Percentiles rank a stretch among this genome's conserved stretches.
Conservation (phyloP, 768 basidiomycete genomes). For the Lentinula guzmanii region DNA sequence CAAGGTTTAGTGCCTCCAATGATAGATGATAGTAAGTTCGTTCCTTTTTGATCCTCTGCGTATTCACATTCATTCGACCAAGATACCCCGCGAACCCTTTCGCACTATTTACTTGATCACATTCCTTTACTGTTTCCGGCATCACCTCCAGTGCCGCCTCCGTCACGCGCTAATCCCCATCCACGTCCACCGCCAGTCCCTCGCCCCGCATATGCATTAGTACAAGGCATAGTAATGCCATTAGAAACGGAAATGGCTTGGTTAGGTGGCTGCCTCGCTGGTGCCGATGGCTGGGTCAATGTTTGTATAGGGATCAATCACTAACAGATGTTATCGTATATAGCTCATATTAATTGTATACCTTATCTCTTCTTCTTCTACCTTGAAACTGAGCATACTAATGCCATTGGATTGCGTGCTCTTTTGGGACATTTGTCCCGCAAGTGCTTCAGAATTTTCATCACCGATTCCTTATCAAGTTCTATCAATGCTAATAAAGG, state of each 20-base stretch:
- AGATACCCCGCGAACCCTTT: conserved; percentile 73
- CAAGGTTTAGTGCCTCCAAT: conserved; percentile 86
- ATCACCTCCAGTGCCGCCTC: conserved; percentile 36
- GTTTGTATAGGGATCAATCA: conserved; percentile 66
- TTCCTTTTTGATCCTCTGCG: conserved; percentile 1
- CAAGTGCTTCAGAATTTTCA: too few relatives aligned
- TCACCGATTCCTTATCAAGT: too few relatives aligned
- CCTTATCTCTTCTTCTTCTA: neutral
- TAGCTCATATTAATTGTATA: neutral
- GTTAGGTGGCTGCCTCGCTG: conserved; percentile 88
- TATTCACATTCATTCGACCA: conserved; percentile 8
- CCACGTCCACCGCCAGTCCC: conserved; percentile 27
- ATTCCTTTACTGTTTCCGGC: conserved; percentile 77
- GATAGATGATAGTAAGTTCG: conserved; percentile 62
- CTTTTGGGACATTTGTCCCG: too few relatives aligned
- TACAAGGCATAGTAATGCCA: conserved; percentile 83
- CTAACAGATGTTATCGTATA: conserved; percentile 4
- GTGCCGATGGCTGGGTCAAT: conserved; percentile 94
- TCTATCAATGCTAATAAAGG: too few relatives aligned
- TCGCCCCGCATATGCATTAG: conserved; percentile 67
- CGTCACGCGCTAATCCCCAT: conserved; percentile 33
- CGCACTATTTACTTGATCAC: conserved; percentile 60
- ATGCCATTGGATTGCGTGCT: neutral
- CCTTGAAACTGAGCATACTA: neutral
- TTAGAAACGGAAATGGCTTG: conserved; percentile 88